phyloP scores from a whole-genome alignment of 2,329 filamentous ascomycete species.

The Colletotrichum sp. region DNA sequence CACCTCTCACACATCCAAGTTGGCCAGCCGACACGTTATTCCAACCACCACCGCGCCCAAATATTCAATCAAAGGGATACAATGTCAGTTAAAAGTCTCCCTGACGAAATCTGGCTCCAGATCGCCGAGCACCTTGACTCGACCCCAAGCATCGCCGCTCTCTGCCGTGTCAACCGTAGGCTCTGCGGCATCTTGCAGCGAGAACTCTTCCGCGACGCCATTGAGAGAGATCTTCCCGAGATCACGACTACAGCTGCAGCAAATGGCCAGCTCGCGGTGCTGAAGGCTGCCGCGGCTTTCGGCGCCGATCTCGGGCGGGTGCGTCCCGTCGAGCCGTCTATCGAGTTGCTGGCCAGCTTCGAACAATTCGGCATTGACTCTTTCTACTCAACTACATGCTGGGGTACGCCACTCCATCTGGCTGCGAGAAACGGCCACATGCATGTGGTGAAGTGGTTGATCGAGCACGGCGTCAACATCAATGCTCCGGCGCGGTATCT shows the following conservation, averaged over 20 bases:
- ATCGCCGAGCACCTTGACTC: background rate
- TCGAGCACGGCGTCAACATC: background rate
- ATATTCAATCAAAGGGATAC: too few relatives aligned
- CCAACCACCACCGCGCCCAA: too few relatives aligned
- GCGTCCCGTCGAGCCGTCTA: accelerated
- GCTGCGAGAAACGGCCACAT: background rate
- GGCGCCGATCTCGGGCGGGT: background rate
- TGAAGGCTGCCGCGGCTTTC: background rate
- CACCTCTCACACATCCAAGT: too few relatives aligned
- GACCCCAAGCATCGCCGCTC: background rate
- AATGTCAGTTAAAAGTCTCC: background rate
- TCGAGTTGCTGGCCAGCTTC: background rate
- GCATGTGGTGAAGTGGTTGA: background rate
- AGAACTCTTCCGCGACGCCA: background rate
- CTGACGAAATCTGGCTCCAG: background rate
- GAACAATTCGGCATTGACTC: background rate
- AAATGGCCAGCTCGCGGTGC: background rate
- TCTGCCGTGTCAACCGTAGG: background rate
- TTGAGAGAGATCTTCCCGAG: background rate
- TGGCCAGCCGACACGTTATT: too few relatives aligned
- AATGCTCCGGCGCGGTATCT: background rate
- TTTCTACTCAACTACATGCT: accelerated
- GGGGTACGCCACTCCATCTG: background rate
- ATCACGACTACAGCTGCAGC: background rate
- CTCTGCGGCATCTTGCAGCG: background rate